phyloP scores from a whole-genome alignment of 139 green algal genomes.

The Chlorella sp. region DNA sequence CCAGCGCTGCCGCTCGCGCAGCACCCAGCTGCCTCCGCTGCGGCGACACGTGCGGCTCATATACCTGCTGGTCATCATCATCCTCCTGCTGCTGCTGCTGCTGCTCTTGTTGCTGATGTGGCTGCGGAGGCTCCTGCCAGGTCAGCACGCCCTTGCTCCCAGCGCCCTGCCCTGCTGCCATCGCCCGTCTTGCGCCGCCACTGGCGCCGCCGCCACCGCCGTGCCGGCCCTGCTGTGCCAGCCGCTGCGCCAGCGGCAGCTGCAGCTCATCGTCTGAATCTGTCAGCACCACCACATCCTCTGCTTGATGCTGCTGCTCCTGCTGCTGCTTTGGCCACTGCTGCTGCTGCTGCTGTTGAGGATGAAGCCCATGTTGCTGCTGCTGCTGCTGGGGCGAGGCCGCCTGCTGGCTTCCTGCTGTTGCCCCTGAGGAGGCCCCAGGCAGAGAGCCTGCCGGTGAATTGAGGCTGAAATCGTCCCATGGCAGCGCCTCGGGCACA shows the following conservation, averaged over 20 bases:
- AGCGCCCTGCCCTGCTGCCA: neutral
- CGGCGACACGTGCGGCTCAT: neutral
- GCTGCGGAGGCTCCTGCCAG: neutral
- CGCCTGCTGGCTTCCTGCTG: neutral
- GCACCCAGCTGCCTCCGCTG: neutral
- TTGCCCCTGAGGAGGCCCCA: neutral
- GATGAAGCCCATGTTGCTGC: neutral
- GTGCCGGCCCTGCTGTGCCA: neutral
- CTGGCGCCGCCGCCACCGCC: neutral
- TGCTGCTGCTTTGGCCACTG: constrained; percentile 3
- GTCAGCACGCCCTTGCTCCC: neutral
- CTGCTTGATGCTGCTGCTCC: neutral
- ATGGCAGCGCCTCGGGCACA: constrained; percentile 1
- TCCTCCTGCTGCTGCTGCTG: neutral
- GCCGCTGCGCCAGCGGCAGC: constrained; percentile 5
- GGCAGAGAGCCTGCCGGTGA: neutral
- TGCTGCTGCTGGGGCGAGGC: neutral
- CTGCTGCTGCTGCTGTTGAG: neutral
- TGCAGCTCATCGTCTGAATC: constrained; percentile 17
- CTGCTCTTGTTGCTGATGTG: neutral
- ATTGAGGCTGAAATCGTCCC: constrained; percentile 20
- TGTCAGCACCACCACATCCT: constrained; percentile 1
- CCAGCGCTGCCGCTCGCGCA: neutral
- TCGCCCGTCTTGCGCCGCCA: neutral
- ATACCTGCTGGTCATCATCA: neutral